Evolutionary conservation across 345 rosid species (phyloP).

Genomic region (Gossypium thurberi): DNA sequence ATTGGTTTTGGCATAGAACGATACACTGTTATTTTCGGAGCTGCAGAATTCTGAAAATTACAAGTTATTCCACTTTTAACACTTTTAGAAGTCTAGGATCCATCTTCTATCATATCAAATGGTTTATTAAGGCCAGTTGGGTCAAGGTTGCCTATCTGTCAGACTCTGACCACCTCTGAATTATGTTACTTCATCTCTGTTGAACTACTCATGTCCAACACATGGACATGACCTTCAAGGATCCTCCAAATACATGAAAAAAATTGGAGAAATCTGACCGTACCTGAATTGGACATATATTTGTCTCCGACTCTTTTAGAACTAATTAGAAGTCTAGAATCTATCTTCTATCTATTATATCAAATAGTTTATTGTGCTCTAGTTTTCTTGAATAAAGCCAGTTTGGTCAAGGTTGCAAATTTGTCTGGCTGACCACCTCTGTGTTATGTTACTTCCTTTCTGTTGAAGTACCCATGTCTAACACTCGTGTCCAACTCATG

Average conservation of each 20-base stretch:
- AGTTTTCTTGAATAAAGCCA: no score
- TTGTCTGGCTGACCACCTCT: neutral
- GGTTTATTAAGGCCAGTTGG: no score
- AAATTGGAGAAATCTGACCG: neutral
- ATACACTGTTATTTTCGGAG: neutral
- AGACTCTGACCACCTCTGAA: neutral
- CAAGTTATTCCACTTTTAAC: neutral
- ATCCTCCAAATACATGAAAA: neutral
- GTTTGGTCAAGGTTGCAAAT: neutral
- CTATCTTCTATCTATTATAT: neutral
- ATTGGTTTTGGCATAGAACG: neutral
- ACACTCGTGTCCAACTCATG: neutral
- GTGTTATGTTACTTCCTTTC: neutral
- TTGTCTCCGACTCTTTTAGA: neutral
- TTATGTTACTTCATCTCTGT: neutral
- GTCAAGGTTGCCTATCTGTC: neutral
- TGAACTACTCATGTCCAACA: neutral
- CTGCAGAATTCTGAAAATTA: neutral
- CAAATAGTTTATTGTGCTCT: no score
- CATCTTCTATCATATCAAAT: neutral
- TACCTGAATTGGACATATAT: neutral
- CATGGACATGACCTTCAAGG: neutral
- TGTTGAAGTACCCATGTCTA: no score
- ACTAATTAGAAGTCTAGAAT: neutral
- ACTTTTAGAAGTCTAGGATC: neutral